These are phyloP conservation scores for Plantago lanceolata DNA, from an alignment of 305 asterid species.

Conservation along the genomic window DNA sequence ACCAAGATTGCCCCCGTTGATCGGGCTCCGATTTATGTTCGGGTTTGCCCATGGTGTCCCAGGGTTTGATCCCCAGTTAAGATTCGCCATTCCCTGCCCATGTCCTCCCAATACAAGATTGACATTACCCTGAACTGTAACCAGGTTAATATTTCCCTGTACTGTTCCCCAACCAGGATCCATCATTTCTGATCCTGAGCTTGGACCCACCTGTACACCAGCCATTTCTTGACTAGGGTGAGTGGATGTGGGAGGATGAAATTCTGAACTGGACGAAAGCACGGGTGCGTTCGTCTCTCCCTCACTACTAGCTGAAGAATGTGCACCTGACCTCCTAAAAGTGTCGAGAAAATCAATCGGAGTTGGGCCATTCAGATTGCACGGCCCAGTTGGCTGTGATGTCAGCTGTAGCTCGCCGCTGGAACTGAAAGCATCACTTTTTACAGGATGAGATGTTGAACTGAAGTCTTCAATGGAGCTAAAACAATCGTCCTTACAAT, in stretches of 20 bases:
- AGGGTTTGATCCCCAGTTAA: conserved; percentile 46
- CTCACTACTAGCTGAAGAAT: conserved; percentile 60
- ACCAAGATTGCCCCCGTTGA: conserved; percentile 30
- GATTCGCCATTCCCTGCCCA: conserved; percentile 43
- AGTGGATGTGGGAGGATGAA: conserved; percentile 37
- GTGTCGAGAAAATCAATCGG: conserved; percentile 37
- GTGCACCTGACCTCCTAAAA: conserved; percentile 40
- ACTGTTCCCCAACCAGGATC: conserved; percentile 51
- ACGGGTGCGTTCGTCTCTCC: conserved; percentile 54
- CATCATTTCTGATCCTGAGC: conserved; percentile 32
- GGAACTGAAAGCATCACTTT: conserved; percentile 69
- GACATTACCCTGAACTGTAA: conserved; percentile 59
- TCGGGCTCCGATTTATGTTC: conserved; percentile 39
- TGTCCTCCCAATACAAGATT: conserved; percentile 60
- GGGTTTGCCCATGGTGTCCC: conserved; percentile 54
- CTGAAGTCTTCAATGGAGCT: conserved; percentile 80
- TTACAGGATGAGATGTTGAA: conserved; percentile 49
- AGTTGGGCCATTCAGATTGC: conserved; percentile 39
- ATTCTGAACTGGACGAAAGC: conserved; percentile 42
- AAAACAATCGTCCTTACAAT: conserved; percentile 65
- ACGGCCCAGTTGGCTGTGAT: conserved; percentile 33
- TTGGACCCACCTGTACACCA: conserved; percentile 29
- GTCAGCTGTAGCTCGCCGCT: conserved; percentile 39
- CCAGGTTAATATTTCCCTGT: conserved; percentile 57
- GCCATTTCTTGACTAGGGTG: conserved; percentile 33